Evolutionary conservation across 371 early-diverging fungal genomes (phyloP), one percentile per base, ranked within the genome.

Genomic region (Mucor velutinosus): DNA sequence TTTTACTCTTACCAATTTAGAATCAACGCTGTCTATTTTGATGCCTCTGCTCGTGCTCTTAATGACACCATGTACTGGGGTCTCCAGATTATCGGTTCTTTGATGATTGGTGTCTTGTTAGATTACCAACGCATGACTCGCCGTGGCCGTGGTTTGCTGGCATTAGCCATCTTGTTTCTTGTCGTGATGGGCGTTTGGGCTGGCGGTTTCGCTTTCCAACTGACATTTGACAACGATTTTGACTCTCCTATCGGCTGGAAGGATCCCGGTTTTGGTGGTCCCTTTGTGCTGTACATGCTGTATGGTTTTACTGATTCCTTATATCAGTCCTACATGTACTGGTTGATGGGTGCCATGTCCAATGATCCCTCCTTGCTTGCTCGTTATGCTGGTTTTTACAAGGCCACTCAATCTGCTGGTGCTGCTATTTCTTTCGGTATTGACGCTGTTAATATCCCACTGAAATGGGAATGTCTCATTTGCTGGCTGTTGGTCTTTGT

Each of bases 331-430:
- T 86, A 86, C 68, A 82, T 87, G 45, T 90, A 92, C 82, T 92
- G 93, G 92, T 67, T 93, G 32, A 90, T 92, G 83, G 92, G 93
- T n/a, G 86, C 92, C 51, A 82, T 91, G 60, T 83, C 89, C 43
- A 91, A 91, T 73, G 89, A 93, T 57, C 81, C 87, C 67, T 72
- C 81, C 65, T 65, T 82, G 33, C 82, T 92, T 27, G 84, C 93
- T 41, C 84, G 90, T 35, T 93, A 89, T 69, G 88, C 91, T 21
- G 95, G 92, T 11, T 91, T 87, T 70, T 90, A 89, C 82, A 87
- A 90, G 75, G 87, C 87, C 43, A 78, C 84, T 57, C 90, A 89
- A 73, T 85, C 86, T 23, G 80, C 77, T 33, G 80, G 80, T 64
- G 77, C 76, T 14, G 80, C 77, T 23, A 65, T 69, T 14, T 61